Conservation (phyloP, 2,329 filamentous ascomycete species). For the Sporothrix schenckii region DNA sequence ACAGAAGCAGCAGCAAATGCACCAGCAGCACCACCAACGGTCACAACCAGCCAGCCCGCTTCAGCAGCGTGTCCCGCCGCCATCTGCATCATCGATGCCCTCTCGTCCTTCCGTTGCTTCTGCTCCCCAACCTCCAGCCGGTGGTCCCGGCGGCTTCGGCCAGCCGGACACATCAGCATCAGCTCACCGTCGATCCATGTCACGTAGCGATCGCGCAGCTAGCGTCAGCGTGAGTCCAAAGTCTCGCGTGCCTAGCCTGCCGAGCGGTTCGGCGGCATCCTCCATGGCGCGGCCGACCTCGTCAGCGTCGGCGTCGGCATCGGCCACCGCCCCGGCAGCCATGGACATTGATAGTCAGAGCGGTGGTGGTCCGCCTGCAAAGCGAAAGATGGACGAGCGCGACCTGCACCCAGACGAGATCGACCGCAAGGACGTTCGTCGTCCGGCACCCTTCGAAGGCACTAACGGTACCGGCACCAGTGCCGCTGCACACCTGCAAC, state of each 20-base stretch:
- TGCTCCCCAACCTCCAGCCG: conserved; percentile 35
- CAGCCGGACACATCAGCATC: conserved; percentile 49
- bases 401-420: conserved; percentile 56
- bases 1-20: conserved; percentile 40
- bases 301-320: conserved; percentile 8
- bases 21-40: conserved; percentile 40
- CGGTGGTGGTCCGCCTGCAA: conserved; percentile 46
- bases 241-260: conserved; percentile 55
- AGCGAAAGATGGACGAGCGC: conserved; percentile 54
- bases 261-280: conserved; percentile 8
- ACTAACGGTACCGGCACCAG: conserved; percentile 46
- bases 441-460: conserved; percentile 52
- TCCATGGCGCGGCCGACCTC: conserved; percentile 27
- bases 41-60: conserved; percentile 64
- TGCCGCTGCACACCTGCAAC: conserved; percentile 33
- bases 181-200: conserved; percentile 53
- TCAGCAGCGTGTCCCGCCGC: conserved; percentile 51
- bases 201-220: conserved; percentile 66
- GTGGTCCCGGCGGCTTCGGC: conserved; percentile 27
- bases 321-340: conserved; percentile 7
- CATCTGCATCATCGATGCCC: conserved; percentile 34
- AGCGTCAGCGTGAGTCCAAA: conserved; percentile 80
- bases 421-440: conserved; percentile 52
- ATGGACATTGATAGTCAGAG: conserved; percentile 41
- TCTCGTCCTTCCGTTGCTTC: not conserved